Evolutionary conservation across 73 alveolate species (phyloP).

Genomic region (Paraurostyla sp.): DNA sequence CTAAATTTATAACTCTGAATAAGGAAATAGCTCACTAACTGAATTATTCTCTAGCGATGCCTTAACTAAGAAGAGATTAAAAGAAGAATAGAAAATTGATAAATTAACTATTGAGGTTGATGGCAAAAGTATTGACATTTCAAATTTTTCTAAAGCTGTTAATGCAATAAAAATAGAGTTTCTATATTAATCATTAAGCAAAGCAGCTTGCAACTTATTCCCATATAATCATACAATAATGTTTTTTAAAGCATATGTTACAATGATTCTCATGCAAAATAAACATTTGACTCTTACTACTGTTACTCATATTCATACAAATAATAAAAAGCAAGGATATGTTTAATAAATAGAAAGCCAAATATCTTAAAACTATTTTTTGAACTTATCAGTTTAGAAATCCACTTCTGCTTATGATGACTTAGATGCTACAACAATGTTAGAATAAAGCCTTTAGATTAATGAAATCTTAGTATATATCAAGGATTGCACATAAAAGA

Average conservation of each 20-base stretch:
- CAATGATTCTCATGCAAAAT: neutral
- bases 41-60: constrained; percentile 4
- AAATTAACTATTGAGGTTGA: neutral
- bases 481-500: neutral
- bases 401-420: neutral
- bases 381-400: neutral
- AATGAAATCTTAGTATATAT: neutral
- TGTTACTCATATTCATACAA: neutral
- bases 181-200: neutral
- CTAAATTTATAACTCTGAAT: neutral
- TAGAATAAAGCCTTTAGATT: neutral
- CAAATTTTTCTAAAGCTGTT: neutral
- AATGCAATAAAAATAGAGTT: neutral
- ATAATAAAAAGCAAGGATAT: neutral
- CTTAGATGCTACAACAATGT: neutral
- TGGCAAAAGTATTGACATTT: neutral
- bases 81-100: constrained; percentile 2
- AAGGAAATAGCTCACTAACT: neutral
- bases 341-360: neutral
- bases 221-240: constrained; percentile 17
- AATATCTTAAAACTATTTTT: constrained; percentile 5
- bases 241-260: constrained; percentile 24
- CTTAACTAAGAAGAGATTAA: neutral
- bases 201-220: neutral
- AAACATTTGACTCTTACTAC: constrained; percentile 30